Percentiles rank a stretch among this genome's conserved stretches.
Evolutionary conservation across 2,329 filamentous ascomycete species (phyloP).

Genomic region (Teratosphaeria viscida): DNA sequence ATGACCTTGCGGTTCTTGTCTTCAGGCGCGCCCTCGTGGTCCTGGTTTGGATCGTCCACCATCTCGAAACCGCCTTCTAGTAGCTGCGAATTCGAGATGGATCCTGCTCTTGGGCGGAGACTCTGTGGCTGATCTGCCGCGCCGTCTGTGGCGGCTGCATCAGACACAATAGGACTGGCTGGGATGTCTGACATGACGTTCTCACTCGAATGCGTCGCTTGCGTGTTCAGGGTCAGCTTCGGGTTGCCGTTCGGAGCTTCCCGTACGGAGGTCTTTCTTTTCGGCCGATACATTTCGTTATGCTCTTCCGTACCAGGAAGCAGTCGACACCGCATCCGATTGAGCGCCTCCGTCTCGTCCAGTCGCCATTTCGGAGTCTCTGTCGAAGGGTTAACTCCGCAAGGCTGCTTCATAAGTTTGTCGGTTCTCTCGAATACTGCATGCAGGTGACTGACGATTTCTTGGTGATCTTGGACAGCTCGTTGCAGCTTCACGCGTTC

Average conservation of each 20-base stretch:
- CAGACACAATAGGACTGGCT: slow-evolving; percentile 5
- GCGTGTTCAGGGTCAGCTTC: slow-evolving; percentile 21
- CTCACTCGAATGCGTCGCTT: slow-evolving; percentile 12
- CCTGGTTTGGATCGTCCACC: slow-evolving; percentile 82
- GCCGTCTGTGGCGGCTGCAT: slow-evolving; percentile 4
- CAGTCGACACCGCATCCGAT: slow-evolving; percentile 83
- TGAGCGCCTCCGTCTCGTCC: slow-evolving; percentile 88
- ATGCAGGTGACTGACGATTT: slow-evolving; percentile 69
- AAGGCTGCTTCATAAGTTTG: slow-evolving; percentile 64
- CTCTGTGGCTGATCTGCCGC: slow-evolving; percentile 12
- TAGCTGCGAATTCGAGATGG: slow-evolving; percentile 30
- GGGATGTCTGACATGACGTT: slow-evolving; percentile 13
- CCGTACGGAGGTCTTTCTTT: slow-evolving; percentile 55
- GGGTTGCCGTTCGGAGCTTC: slow-evolving; percentile 27
- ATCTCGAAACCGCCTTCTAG: slow-evolving; percentile 91
- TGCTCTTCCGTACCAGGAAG: slow-evolving; percentile 63
- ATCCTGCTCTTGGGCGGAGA: slow-evolving; percentile 29
- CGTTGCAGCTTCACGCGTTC: slow-evolving; percentile 89
- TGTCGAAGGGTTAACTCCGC: slow-evolving; percentile 64
- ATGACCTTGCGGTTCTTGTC: slow-evolving; percentile 98
- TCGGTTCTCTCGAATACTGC: slow-evolving; percentile 70
- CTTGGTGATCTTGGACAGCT: slow-evolving; percentile 82
- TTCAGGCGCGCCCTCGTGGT: slow-evolving; percentile 69
- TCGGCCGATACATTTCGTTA: slow-evolving; percentile 72
- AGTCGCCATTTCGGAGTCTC: slow-evolving; percentile 69